Conservation (phyloP, 805 yeast species). For the Saturnispora saitoi region DNA sequence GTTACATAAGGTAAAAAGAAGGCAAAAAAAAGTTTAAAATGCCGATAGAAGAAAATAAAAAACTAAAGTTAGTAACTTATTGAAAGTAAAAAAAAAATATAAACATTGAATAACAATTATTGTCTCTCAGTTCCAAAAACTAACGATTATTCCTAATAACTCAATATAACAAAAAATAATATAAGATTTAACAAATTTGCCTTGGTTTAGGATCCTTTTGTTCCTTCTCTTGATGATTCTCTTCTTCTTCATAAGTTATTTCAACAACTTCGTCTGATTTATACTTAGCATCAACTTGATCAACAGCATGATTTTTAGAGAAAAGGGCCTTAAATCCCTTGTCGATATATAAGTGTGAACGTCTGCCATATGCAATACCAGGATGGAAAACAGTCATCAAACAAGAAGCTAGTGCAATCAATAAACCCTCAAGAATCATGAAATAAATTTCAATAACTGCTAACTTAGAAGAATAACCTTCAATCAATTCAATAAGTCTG, state of each 20-base stretch:
- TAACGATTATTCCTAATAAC: no score
- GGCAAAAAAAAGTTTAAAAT: no score
- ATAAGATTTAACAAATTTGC: not conserved
- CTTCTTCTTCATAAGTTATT: not conserved
- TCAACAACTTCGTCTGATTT: not conserved
- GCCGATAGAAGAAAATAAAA: no score
- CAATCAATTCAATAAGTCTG: conserved; percentile 61
- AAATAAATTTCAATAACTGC: conserved; percentile 54
- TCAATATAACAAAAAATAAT: no score
- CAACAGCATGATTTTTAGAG: conserved; percentile 1
- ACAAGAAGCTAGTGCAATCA: conserved; percentile 45
- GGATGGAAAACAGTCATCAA: conserved; percentile 54
- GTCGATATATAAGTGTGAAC: conserved; percentile 16
- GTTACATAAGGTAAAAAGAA: no score
- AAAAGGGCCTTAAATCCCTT: conserved; percentile 11
- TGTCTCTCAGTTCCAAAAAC: no score
- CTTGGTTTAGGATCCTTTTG: not conserved
- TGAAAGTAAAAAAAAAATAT: no score
- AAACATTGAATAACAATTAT: no score
- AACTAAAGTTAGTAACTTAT: no score
- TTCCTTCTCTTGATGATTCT: not conserved
- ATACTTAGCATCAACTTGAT: not conserved
- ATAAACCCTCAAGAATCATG: conserved; percentile 51
- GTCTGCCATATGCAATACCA: conserved; percentile 41
- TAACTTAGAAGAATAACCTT: conserved; percentile 64